Base-by-base conservation (phyloP, 2,329 filamentous ascomycete species). In the Claviceps lovelessii region DNA sequence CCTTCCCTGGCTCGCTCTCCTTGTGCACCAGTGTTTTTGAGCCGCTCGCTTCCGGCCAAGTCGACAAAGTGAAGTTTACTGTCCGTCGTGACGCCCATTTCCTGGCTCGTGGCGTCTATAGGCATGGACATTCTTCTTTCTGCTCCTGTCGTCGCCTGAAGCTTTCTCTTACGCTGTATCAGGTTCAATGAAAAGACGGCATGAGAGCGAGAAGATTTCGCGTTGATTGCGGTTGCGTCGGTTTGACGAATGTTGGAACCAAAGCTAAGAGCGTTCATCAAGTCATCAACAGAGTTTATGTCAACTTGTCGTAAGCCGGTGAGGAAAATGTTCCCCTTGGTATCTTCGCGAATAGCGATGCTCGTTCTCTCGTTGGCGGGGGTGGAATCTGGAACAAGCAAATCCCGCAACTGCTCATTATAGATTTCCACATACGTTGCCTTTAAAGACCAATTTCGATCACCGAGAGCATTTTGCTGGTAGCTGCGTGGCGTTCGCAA, bases 21-120 rank as follows among this genome's bases (percentile, higher is more conserved):
- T 59, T 95, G 90, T 0, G 93, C 93, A 39, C 90, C 89, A 0
- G 93, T 98, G 64, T 98, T 97, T 73, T 98, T 98, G 64, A 98
- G 74, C 62, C 93, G 82, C 72, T 98, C 93, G 67, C 93, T 97
- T 60, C 93, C 93, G 52, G 93, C 93, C 68, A 98, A 74, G 80
- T 98, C 93, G 57, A 98, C 93, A 66, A 98, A 98, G 68, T 98
- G 93, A 52, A 98, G 78, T 71, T 98, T 98, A 81, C 93, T 98
- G 69, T 98, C 93, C 10, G 93, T 86, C 0, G 90, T 96, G 46
- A 97, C 78, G 51, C 78, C 77, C 39, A 84, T 80, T 19, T 84
- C 80, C 37, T 68, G 64, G 29, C 80, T 80, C 75, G 93, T 80
- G 44, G 85, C 80, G 65, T 97, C 93, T 6, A 91, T 66, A 0